A percentile compares a stretch with the other conserved stretches of the same genome.
Conservation (phyloP, 192 early-diverging fungal species). For the Rhizoclosmatium sp. region DNA sequence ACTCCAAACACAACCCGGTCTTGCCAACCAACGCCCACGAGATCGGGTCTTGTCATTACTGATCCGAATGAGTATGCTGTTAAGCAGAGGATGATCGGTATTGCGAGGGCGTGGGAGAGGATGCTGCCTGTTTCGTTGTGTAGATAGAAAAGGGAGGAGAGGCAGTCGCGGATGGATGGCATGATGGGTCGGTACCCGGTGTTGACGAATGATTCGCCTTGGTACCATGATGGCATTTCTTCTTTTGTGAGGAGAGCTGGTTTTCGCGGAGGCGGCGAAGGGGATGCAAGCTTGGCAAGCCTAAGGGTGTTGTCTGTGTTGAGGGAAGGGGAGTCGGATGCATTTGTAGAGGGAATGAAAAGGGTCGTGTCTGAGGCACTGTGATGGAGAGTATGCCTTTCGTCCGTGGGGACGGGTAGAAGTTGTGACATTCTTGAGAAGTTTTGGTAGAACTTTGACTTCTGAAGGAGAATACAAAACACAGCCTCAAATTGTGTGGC, state of each 20-base stretch:
- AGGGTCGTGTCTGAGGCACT: too few relatives aligned
- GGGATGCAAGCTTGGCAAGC: too few relatives aligned
- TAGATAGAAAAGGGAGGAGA: slow-evolving; percentile 77
- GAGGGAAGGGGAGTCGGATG: too few relatives aligned
- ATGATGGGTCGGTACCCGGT: slow-evolving; percentile 83
- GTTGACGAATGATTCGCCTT: slow-evolving; percentile 79
- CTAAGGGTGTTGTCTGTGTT: too few relatives aligned
- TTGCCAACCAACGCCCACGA: background rate
- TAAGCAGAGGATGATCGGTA: slow-evolving; percentile 56
- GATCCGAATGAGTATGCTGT: background rate
- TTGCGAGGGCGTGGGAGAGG: slow-evolving; percentile 81
- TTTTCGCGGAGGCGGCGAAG: background rate
- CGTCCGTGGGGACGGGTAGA: too few relatives aligned
- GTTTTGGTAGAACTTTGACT: too few relatives aligned
- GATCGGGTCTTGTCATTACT: background rate
- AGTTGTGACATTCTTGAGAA: too few relatives aligned
- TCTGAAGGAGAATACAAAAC: too few relatives aligned
- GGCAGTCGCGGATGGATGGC: slow-evolving; percentile 76
- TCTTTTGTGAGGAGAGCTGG: background rate
- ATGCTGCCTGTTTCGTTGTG: slow-evolving; percentile 97
- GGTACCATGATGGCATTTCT: slow-evolving; percentile 44
- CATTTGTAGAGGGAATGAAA: too few relatives aligned
- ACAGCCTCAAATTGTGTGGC: too few relatives aligned
- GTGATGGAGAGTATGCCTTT: too few relatives aligned
- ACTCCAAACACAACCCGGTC: background rate